Evolutionary conservation across 2,329 filamentous ascomycete species (phyloP), one percentile per base, ranked within the genome.

Genomic region (Neopestalotiopsis sp.): DNA sequence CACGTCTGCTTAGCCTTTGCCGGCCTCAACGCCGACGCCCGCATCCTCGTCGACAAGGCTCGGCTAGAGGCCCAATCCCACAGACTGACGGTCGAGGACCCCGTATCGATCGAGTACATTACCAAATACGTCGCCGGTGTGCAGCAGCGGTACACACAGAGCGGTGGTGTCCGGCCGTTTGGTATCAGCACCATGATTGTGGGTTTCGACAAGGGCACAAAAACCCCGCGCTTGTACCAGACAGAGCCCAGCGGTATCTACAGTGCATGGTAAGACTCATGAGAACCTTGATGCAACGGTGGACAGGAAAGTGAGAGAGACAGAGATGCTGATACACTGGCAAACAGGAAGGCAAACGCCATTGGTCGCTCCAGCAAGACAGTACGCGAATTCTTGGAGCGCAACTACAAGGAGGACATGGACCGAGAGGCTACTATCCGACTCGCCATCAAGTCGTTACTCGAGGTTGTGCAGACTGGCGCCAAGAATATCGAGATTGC

Each of bases 401-500:
- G 97, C 80, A 98, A 99, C 85, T 97, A 99, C 89, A 97, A 97
- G 87, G 94, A 97, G 77, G 93, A 94, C 72, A 97, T 99, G 95
- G 93, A 98, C 81, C 91, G 95, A 72, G 94, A 98, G 84, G 92
- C 94, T 76, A 98, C 97, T 57, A 97, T 99, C 81, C 94, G 97
- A 80, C 87, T 99, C 75, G 96, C 96, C 7, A 97, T 99, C 86
- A 99, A 99, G 87, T 99, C 96, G 52, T 89, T 99, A 73, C 86
- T 99, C 70, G 96, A 99, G 83, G 96, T 99, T 67, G 96, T 99
- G 71, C 96, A 99, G 84, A 99, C 96, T 2, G 96, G 96, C 72
- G 96, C 96, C 66, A 99, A 99, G 90, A 99, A 99, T 84, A 99
- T 99, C 78, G 96, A 99, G 85, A 98, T 99, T 78, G 96, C 97